Base-by-base conservation (phyloP, 2,329 filamentous ascomycete species). In the Remersonia thermophila region DNA sequence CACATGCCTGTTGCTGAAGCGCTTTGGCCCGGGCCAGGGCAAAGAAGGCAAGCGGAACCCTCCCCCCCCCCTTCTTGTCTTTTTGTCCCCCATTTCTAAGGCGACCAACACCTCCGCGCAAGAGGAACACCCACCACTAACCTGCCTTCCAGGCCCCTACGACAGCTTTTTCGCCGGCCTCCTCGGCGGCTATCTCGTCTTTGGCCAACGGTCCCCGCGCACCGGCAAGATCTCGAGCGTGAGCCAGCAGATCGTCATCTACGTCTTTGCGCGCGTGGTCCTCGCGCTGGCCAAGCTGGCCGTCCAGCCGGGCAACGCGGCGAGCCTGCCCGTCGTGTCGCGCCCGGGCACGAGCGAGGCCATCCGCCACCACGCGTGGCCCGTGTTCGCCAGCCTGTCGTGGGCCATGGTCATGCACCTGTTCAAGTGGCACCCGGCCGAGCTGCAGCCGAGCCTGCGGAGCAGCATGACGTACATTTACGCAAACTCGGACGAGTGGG, bases 401-500 rank as follows among this genome's bases (percentile, higher is more conserved):
- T 98, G 91, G 91, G 91, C 80, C 4, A 67, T 77, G 53, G 86
- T 98, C 45, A 98, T 98, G 91, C 85, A 89, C 63, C 61, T 98
- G 42, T 98, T 95, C 66, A 74, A 83, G 51, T 83, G 82, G 73
- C 79, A 96, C 63, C 86, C 91, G 4, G 84, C 93, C 51, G 84
- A 83, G 38, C 71, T 98, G 55, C 91, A 95, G 69, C 76, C 79
- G 41, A 95, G 87, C 58, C 62, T 98, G 67, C 73, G 85, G 57
- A 87, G 78, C 61, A 95, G 86, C 65, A 98, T 98, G 91, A 83
- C 76, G 50, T 98, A 98, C 55, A 94, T 98, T 67, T 98, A 89
- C 57, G 70, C 76, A 40, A 82, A 96, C 58, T 85, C 83, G 45
- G 82, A 95, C 53, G 70, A 82, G 40, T 98, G 89, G 85, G 82